phyloP scores from a whole-genome alignment of 116 monocot genomes.

The Trichopus zeylanicus region DNA sequence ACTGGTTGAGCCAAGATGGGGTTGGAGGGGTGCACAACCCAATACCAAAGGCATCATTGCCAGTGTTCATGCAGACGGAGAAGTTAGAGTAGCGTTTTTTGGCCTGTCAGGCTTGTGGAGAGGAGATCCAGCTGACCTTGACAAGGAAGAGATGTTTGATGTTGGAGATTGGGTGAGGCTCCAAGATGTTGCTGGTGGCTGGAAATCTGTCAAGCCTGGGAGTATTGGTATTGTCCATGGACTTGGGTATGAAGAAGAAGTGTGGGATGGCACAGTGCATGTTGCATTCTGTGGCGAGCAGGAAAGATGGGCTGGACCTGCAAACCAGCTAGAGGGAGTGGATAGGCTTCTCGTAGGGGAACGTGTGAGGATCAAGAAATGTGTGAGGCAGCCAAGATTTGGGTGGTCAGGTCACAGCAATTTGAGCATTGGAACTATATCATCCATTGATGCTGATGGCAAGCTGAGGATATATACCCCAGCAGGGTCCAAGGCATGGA shows the following conservation, averaged over 20 bases:
- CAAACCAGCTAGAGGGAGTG: constrained; percentile 46
- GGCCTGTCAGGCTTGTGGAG: constrained; percentile 65
- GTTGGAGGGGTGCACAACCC: constrained; percentile 80
- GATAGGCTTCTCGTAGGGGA: constrained; percentile 50
- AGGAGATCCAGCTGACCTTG: constrained; percentile 92
- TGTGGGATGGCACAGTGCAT: constrained; percentile 77
- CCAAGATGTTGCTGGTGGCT: constrained; percentile 23
- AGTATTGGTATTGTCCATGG: constrained; percentile 85
- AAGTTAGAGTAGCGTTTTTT: constrained; percentile 79
- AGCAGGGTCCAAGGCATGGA: constrained; percentile 80
- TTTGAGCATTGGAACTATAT: constrained; percentile 62
- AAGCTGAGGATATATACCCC: constrained; percentile 87
- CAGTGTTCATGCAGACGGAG: constrained; percentile 76
- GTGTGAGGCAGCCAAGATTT: constrained; percentile 81
- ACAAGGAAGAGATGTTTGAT: constrained; percentile 71
- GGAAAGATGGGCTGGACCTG: constrained; percentile 77
- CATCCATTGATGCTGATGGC: constrained; percentile 92
- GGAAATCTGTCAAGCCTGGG: constrained; percentile 77
- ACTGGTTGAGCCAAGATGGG: constrained; percentile 90
- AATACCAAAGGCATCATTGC: constrained; percentile 77
- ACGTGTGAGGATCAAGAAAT: constrained; percentile 55
- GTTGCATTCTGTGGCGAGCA: constrained; percentile 92
- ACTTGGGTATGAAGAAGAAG: constrained; percentile 60
- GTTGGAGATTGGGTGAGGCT: constrained; percentile 95
- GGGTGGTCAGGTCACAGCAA: constrained; percentile 93